Evolutionary conservation across 305 asterid genomes (phyloP).

Genomic region (Fraxinus platypoda): DNA sequence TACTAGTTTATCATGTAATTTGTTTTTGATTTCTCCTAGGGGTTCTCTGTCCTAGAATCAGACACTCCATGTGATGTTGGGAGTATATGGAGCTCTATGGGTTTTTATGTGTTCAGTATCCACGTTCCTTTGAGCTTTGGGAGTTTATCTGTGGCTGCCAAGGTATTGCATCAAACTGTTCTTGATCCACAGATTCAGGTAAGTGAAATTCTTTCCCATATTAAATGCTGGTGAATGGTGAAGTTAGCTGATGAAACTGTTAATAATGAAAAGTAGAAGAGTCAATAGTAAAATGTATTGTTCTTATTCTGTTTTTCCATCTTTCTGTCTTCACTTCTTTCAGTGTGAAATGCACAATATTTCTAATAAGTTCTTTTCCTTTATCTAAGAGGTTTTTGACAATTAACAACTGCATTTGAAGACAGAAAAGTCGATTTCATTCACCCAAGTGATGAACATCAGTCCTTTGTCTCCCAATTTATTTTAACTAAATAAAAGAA

Average conservation of each 20-base stretch:
- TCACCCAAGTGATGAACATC: background rate
- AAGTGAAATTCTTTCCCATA: constrained; percentile 4
- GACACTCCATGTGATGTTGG: constrained; percentile 52
- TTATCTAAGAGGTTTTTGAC: background rate
- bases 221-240: constrained; percentile 11
- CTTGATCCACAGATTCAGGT: constrained; percentile 61
- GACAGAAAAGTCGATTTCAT: background rate
- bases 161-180: constrained; percentile 49
- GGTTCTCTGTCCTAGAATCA: constrained; percentile 66
- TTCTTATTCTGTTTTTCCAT: background rate
- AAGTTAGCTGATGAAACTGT: constrained; percentile 4
- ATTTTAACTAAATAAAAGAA: background rate
- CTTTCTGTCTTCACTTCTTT: background rate
- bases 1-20: background rate
- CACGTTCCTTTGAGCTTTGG: constrained; percentile 92
- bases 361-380: background rate
- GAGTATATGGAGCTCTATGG: constrained; percentile 65
- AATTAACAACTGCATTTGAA: background rate
- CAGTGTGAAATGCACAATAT: background rate
- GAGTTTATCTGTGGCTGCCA: constrained; percentile 63
- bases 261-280: background rate
- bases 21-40: constrained; percentile 35
- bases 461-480: background rate
- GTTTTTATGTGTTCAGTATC: constrained; percentile 70
- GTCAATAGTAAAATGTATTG: background rate